Percentiles rank a stretch among this genome's conserved stretches.
Evolutionary conservation across 306 rosid species (phyloP).

Genomic region (Cucumis melo): DNA sequence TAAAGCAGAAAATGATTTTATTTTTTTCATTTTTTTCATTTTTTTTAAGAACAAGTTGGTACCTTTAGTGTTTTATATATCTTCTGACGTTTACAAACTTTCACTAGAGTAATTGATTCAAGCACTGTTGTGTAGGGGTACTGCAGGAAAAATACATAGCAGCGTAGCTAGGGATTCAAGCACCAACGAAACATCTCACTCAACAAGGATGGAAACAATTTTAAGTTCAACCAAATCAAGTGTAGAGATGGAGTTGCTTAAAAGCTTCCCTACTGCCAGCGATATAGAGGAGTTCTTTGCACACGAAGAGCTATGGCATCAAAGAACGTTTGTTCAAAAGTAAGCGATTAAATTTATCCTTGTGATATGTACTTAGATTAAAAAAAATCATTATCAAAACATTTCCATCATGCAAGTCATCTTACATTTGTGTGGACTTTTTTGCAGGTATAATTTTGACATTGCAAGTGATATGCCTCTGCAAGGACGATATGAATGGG

Average conservation of each 20-base stretch:
- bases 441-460: conserved; percentile 83
- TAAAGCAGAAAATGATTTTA: no score
- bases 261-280: conserved; percentile 43
- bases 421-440: conserved; percentile 2
- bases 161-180: conserved; percentile 14
- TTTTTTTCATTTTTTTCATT: no score
- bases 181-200: conserved; percentile 32
- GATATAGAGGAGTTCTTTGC: conserved; percentile 87
- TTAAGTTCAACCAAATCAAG: conserved; percentile 9
- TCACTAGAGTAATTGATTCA: background rate
- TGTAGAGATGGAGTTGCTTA: conserved; percentile 22
- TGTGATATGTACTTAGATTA: background rate
- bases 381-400: background rate
- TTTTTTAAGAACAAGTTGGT: background rate
- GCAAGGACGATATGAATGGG: conserved; percentile 81
- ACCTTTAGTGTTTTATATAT: background rate
- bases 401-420: background rate
- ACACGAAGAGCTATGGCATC: conserved; percentile 70
- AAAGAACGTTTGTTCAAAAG: conserved; percentile 56
- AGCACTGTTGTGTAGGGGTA: conserved; percentile 30
- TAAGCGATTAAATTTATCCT: conserved; percentile 1
- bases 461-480: conserved; percentile 52
- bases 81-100: background rate
- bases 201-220: conserved; percentile 42
- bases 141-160: conserved; percentile 73